phyloP scores from a whole-genome alignment of 2,329 filamentous ascomycete genomes.

The Venturia oleaginea region DNA sequence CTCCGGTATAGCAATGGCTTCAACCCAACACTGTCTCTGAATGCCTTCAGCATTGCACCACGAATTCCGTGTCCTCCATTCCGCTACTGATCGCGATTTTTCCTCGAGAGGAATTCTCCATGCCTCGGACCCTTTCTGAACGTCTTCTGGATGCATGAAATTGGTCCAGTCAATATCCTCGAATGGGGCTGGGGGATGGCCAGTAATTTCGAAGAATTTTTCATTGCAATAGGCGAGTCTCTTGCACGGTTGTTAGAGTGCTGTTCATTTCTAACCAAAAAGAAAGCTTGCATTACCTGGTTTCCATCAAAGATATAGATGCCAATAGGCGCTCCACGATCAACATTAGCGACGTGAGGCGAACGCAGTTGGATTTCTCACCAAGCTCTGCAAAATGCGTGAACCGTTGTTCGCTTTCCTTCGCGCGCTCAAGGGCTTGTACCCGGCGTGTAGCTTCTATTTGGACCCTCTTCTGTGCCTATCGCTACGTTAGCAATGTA shows the following conservation, averaged over 20 bases:
- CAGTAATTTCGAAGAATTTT: constrained; percentile 13
- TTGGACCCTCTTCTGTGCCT: constrained; percentile 3
- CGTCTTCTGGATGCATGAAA: constrained; percentile 6
- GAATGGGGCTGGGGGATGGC: neutral
- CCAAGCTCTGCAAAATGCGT: constrained; percentile 9
- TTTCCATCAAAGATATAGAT: constrained; percentile 8
- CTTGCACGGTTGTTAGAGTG: neutral
- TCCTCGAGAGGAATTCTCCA: constrained; percentile 9
- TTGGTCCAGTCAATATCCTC: neutral
- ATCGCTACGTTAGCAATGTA: neutral
- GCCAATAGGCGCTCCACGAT: neutral
- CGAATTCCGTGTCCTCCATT: neutral
- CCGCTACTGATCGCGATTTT: neutral
- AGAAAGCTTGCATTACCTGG: neutral
- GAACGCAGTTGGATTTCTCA: neutral
- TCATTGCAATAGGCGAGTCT: constrained; percentile 9
- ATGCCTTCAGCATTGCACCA: constrained; percentile 1
- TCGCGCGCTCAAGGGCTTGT: constrained; percentile 10
- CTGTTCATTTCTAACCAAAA: neutral
- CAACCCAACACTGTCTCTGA: constrained; percentile 4
- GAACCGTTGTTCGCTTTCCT: constrained; percentile 4
- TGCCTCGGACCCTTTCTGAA: neutral
- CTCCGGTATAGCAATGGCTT: constrained; percentile 2
- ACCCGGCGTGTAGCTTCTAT: neutral
- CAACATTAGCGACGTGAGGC: neutral